These are phyloP conservation scores for Sarocladium brachiariae DNA, from an alignment of 2,329 filamentous ascomycete genomes.

Conservation along the genomic window DNA sequence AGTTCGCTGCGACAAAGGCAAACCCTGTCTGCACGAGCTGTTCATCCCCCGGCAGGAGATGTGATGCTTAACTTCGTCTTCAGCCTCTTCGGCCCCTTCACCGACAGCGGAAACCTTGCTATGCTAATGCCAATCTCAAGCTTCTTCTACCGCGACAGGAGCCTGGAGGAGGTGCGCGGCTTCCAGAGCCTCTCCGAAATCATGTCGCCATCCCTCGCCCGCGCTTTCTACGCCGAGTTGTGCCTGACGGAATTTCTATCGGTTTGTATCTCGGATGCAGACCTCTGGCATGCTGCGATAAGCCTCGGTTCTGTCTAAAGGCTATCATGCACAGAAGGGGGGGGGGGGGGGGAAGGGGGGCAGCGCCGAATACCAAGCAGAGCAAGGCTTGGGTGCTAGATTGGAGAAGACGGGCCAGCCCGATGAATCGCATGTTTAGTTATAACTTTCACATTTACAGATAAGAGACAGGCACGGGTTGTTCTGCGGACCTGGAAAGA, in stretches of 20 bases:
- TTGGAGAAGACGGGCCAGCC: neutral
- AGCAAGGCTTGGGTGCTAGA: neutral
- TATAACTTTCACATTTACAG: neutral
- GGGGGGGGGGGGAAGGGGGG: constrained; percentile 10
- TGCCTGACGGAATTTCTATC: constrained; percentile 15
- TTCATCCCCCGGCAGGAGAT: neutral
- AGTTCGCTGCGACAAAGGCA: neutral
- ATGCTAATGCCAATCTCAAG: neutral
- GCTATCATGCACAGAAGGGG: neutral
- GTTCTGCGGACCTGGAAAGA: neutral
- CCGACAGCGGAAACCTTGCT: neutral
- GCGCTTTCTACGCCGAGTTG: constrained; percentile 16
- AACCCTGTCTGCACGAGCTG: neutral
- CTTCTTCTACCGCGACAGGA: constrained; percentile 10
- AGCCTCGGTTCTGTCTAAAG: constrained; percentile 15
- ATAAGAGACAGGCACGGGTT: neutral
- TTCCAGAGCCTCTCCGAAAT: constrained; percentile 15
- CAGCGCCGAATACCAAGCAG: neutral
- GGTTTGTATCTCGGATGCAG: constrained; percentile 14
- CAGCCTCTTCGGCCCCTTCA: neutral
- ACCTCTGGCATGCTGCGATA: constrained; percentile 18
- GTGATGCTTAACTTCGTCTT: neutral
- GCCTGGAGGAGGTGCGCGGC: constrained; percentile 11
- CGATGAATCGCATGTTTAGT: neutral
- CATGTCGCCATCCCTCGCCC: constrained; percentile 13